These are phyloP conservation scores for Terana coerulea DNA, from an alignment of 768 basidiomycete genomes.

Conservation along the genomic window DNA sequence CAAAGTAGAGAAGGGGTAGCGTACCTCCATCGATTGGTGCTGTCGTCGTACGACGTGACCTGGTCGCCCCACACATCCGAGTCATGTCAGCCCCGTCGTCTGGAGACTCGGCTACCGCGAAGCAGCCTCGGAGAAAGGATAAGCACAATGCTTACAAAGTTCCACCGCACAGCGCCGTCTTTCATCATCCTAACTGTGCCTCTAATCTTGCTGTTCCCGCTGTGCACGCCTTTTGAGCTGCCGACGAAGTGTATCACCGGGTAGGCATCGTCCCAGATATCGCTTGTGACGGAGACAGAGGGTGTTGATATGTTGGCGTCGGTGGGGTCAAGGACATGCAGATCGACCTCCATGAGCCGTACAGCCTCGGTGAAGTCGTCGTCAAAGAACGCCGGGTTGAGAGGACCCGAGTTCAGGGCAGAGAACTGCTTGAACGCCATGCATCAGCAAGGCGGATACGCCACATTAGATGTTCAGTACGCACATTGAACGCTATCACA, in stretches of 20 bases:
- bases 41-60: conserved; percentile 10
- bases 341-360: conserved; percentile 54
- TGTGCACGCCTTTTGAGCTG: conserved; percentile 24
- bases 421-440: conserved; percentile 16
- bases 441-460: not conserved
- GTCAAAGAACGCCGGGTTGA: conserved; percentile 40
- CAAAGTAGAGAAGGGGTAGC: not conserved
- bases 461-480: conserved; percentile 1
- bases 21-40: conserved; percentile 10
- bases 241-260: conserved; percentile 30
- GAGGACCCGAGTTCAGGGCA: conserved; percentile 12
- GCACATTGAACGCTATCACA: conserved; percentile 27
- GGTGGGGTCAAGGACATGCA: conserved; percentile 34
- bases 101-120: not conserved
- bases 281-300: not conserved
- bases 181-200: conserved; percentile 32
- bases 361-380: conserved; percentile 61
- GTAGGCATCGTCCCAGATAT: conserved; percentile 17
- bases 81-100: not conserved
- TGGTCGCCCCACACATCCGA: conserved; percentile 3
- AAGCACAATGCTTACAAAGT: conserved; percentile 44
- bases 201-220: conserved; percentile 26
- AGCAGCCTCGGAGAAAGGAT: not conserved
- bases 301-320: not conserved
- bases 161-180: conserved; percentile 34